These are phyloP conservation scores for Kalanchoe fedtschenkoi DNA, from an alignment of 164 flowering plant genomes.

Conservation along the genomic window DNA sequence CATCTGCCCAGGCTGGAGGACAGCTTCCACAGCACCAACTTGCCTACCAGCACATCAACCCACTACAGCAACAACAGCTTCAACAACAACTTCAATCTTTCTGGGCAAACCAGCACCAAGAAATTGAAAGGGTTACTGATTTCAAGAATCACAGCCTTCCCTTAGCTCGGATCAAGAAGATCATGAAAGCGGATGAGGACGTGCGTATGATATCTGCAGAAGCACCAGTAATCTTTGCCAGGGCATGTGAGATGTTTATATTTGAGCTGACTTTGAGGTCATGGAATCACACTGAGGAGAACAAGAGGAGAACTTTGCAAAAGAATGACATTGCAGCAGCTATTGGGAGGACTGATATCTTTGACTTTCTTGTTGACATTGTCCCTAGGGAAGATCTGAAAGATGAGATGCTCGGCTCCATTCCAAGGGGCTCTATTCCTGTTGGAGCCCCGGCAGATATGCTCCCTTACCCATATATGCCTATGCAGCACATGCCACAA, in stretches of 20 bases:
- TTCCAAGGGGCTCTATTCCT: slow-evolving; percentile 31
- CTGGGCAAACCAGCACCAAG: slow-evolving; percentile 37
- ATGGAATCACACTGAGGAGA: slow-evolving; percentile 53
- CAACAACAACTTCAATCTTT: slow-evolving; percentile 37
- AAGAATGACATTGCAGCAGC: slow-evolving; percentile 51
- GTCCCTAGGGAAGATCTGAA: slow-evolving; percentile 47
- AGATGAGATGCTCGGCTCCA: slow-evolving; percentile 33
- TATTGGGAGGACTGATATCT: slow-evolving; percentile 40
- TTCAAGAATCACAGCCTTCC: slow-evolving; percentile 55
- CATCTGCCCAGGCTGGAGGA: slow-evolving; percentile 10
- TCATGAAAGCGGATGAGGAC: slow-evolving; percentile 15
- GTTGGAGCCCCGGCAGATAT: slow-evolving; percentile 25
- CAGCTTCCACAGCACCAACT: slow-evolving; percentile 23
- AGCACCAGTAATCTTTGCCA: slow-evolving; percentile 46
- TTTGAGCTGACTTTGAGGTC: slow-evolving; percentile 39
- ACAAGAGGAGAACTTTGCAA: slow-evolving; percentile 46
- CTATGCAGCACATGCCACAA: slow-evolving; percentile 24
- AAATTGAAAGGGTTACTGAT: slow-evolving; percentile 35
- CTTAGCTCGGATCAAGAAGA: slow-evolving; percentile 52
- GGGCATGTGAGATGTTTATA: slow-evolving; percentile 58
- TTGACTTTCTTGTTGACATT: slow-evolving; percentile 47
- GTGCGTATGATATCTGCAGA: slow-evolving; percentile 28
- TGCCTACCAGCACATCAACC: slow-evolving; percentile 35
- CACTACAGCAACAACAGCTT: slow-evolving; percentile 40
- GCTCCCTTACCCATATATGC: slow-evolving; percentile 30